phyloP scores from a whole-genome alignment of 1,284 basidiomycete species.

The Rhodotorula glutinis region DNA sequence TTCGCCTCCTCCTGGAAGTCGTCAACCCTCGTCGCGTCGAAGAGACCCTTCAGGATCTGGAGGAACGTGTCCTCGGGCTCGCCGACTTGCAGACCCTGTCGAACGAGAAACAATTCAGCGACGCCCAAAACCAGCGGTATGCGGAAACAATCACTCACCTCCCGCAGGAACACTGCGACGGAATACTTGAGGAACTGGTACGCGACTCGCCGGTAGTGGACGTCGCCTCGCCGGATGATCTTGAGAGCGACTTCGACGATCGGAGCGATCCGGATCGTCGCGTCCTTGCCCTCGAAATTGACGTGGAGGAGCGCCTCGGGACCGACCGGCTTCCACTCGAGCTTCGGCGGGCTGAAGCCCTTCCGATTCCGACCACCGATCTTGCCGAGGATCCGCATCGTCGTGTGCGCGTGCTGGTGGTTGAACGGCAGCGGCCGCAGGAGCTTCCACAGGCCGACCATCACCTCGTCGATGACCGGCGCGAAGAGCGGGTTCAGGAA shows the following conservation, averaged over 20 bases:
- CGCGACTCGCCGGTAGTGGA: slow-evolving; percentile 67
- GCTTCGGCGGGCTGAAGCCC: slow-evolving; percentile 72
- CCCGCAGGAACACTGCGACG: slow-evolving; percentile 67
- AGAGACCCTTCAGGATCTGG: slow-evolving; percentile 68
- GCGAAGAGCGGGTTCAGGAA: slow-evolving; percentile 96
- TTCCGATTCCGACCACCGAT: slow-evolving; percentile 91
- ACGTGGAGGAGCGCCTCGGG: slow-evolving; percentile 67
- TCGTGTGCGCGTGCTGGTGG: slow-evolving; percentile 89
- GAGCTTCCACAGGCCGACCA: slow-evolving; percentile 87
- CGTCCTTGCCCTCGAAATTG: slow-evolving; percentile 68
- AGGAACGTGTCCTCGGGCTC: slow-evolving; percentile 73
- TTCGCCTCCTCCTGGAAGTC: slow-evolving; percentile 70
- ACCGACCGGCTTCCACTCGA: slow-evolving; percentile 68
- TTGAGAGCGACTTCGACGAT: slow-evolving; percentile 68
- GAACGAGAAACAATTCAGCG: background rate
- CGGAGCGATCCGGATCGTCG: slow-evolving; percentile 64
- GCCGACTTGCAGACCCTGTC: slow-evolving; percentile 43
- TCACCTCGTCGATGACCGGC: slow-evolving; percentile 87
- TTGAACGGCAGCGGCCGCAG: slow-evolving; percentile 86
- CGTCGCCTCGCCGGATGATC: slow-evolving; percentile 61
- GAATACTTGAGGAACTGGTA: slow-evolving; percentile 75
- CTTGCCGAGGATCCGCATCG: slow-evolving; percentile 95
- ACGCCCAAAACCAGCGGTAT: background rate
- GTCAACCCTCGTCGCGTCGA: slow-evolving; percentile 69
- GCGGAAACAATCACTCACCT: slow-evolving; percentile 55